Conservation (phyloP, 2,329 filamentous ascomycete species). For the Nothophaeocryptopus gaeumannii region DNA sequence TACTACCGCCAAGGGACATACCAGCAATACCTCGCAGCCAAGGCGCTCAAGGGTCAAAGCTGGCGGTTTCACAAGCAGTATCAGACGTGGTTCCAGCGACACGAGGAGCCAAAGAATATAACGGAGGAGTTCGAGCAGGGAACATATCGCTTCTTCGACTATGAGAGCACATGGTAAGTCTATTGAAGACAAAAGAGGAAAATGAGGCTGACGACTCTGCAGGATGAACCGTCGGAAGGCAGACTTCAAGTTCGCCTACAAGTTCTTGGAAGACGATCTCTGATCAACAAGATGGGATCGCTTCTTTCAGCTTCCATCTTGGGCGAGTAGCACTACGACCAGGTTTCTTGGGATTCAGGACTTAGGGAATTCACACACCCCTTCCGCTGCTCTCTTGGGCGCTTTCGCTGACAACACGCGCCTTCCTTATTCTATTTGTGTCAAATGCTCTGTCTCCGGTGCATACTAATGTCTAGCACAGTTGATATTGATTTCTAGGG, state of each 20-base stretch:
- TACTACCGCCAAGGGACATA: slow-evolving; percentile 97
- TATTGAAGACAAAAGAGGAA: slow-evolving; percentile 9
- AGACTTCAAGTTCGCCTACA: slow-evolving; percentile 97
- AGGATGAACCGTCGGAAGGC: slow-evolving; percentile 99
- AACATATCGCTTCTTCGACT: slow-evolving; percentile 98
- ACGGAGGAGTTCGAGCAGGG: slow-evolving; percentile 99
- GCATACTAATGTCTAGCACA: too few relatives aligned
- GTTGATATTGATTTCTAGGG: too few relatives aligned
- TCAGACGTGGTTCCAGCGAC: slow-evolving; percentile 97
- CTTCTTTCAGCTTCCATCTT: slow-evolving; percentile 47
- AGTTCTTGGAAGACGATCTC: slow-evolving; percentile 81
- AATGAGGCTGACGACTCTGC: slow-evolving; percentile 16
- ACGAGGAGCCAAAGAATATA: slow-evolving; percentile 97
- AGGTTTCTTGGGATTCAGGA: slow-evolving; percentile 12
- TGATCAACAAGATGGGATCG: slow-evolving; percentile 39
- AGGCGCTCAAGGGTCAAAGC: slow-evolving; percentile 95
- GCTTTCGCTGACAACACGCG: background rate
- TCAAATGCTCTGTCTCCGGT: background rate
- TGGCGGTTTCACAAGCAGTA: slow-evolving; percentile 99
- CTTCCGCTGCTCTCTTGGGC: slow-evolving; percentile 5
- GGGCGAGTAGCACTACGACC: slow-evolving; percentile 22
- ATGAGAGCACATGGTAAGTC: slow-evolving; percentile 94
- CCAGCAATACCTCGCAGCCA: slow-evolving; percentile 91
- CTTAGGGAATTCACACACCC: slow-evolving; percentile 9
- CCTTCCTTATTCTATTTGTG: background rate